Evolutionary conservation across 2,329 filamentous ascomycete species (phyloP).

Genomic region (Aspergillus sojae): DNA sequence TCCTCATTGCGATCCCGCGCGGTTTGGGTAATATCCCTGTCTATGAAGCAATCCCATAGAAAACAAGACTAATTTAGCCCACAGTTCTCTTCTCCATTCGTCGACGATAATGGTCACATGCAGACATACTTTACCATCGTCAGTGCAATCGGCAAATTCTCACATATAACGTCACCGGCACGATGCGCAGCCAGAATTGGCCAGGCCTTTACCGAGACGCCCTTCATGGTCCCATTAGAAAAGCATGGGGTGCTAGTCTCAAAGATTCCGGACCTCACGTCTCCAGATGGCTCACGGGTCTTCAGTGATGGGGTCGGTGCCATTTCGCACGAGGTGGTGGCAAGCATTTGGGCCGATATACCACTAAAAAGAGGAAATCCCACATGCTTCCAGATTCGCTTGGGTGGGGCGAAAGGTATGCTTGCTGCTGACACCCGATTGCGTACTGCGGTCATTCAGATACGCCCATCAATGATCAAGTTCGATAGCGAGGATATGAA

Average conservation of each 20-base stretch:
- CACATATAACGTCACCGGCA: constrained; percentile 54
- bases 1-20: constrained; percentile 74
- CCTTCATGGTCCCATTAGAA: constrained; percentile 58
- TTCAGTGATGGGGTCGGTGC: constrained; percentile 83
- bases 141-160: constrained; percentile 53
- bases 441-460: constrained; percentile 57
- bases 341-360: constrained; percentile 60
- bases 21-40: constrained; percentile 55
- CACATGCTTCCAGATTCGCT: constrained; percentile 74
- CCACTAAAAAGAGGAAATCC: constrained; percentile 53
- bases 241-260: constrained; percentile 19
- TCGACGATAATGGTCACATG: constrained; percentile 30
- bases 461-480: constrained; percentile 79
- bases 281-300: constrained; percentile 49
- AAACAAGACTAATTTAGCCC: background rate
- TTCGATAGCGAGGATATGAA: constrained; percentile 63
- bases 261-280: constrained; percentile 33
- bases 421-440: constrained; percentile 68
- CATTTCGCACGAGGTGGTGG: constrained; percentile 63
- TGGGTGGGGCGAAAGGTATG: constrained; percentile 76
- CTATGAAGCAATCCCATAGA: no score
- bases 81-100: constrained; percentile 51
- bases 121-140: constrained; percentile 47
- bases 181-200: constrained; percentile 63
- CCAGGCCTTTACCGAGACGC: constrained; percentile 74